Percentiles rank a stretch among this genome's conserved stretches.
phyloP scores from a whole-genome alignment of 2,329 filamentous ascomycete genomes.

The Eutypella sp. region DNA sequence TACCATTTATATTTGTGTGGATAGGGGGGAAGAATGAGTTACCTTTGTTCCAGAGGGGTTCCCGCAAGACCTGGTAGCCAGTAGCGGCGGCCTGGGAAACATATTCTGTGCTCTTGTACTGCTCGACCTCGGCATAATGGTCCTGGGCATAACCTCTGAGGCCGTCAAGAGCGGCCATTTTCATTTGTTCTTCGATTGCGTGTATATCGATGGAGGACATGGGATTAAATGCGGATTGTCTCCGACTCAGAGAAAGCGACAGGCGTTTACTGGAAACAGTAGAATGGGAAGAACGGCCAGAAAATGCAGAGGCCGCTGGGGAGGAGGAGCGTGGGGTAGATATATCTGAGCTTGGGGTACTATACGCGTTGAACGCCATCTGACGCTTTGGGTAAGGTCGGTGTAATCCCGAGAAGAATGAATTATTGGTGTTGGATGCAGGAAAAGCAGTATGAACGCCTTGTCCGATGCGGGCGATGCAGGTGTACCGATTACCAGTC shows the following conservation, averaged over 20 bases:
- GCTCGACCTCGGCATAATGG: slow-evolving; percentile 51
- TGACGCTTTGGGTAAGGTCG: slow-evolving; percentile 22
- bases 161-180: slow-evolving; percentile 54
- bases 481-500: neutral
- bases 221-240: slow-evolving; percentile 49
- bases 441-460: slow-evolving; percentile 1
- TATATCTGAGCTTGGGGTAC: slow-evolving; percentile 45
- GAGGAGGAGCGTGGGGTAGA: slow-evolving; percentile 51
- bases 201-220: slow-evolving; percentile 52
- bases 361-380: slow-evolving; percentile 44
- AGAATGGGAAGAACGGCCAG: slow-evolving; percentile 44
- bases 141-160: slow-evolving; percentile 56
- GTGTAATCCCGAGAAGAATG: slow-evolving; percentile 17
- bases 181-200: slow-evolving; percentile 56
- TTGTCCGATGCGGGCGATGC: slow-evolving; percentile 7
- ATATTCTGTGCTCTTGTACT: slow-evolving; percentile 50
- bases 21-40: slow-evolving; percentile 20
- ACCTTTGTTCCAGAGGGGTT: slow-evolving; percentile 63
- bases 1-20: too few species aligned
- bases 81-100: slow-evolving; percentile 44
- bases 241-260: slow-evolving; percentile 44
- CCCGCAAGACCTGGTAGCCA: slow-evolving; percentile 57
- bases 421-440: slow-evolving; percentile 14
- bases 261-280: slow-evolving; percentile 48
- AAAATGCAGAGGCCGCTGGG: slow-evolving; percentile 42